Evolutionary conservation across 2,329 filamentous ascomycete species (phyloP), one percentile per base, ranked within the genome.

Genomic region (Aureobasidium vineae): DNA sequence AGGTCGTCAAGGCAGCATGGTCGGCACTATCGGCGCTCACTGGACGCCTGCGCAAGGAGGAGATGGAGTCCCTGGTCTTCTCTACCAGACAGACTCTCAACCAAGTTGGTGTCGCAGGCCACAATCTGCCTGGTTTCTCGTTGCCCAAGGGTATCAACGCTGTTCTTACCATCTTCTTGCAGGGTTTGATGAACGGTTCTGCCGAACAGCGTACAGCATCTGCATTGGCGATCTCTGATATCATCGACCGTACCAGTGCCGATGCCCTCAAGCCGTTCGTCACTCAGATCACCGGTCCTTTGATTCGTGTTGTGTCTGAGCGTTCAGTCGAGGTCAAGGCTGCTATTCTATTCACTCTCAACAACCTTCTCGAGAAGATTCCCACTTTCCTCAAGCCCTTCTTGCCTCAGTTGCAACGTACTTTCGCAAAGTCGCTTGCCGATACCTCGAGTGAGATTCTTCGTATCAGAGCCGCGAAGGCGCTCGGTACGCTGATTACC

Each of bases 221-320:
- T 67, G 95, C 96, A 53, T 83, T 98, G 69, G 95, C 91, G 66
- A 96, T 99, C 71, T 96, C 93, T 2, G 96, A 99, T 75, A 90
- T 99, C 71, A 90, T 98, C 70, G 95, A 98, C 79, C 88, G 95
- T 67, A 96, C 95, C 31, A 94, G 89, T 77, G 87, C 92, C 71
- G 89, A 92, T 67, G 88, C 93, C 23, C 82, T 99, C 69, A 96
- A 95, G 78, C 92, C 93, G 8, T 98, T 96, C 73, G 95, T 99
- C 68, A 97, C 94, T 36, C 93, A 97, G 75, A 97, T 99, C 72
- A 98, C 96, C 5, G 95, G 95, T 75, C 95, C 96, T 26, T 86
- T 99, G 64, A 99, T 99, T 77, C 91, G 95, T 85, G 94, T 98
- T 26, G 93, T 99, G 21, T 97, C 95, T 5, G 95, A 99, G 77